These are phyloP conservation scores for Colletotrichum sp. DNA, from an alignment of 2,329 filamentous ascomycete genomes.

Conservation along the genomic window DNA sequence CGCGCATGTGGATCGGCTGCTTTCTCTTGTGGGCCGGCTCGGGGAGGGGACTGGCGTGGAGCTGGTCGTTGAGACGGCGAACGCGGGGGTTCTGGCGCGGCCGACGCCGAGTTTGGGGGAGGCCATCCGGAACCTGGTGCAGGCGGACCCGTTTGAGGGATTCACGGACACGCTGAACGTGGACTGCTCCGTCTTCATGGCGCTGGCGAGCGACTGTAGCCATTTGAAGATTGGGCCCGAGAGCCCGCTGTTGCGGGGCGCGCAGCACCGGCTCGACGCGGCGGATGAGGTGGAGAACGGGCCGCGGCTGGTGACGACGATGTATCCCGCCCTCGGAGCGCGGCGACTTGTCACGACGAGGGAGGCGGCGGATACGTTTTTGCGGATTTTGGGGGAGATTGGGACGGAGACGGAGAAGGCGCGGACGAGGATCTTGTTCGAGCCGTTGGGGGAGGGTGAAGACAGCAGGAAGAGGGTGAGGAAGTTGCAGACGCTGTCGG, in stretches of 20 bases:
- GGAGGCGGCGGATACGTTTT: conserved; percentile 44
- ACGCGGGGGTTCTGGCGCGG: conserved; percentile 24
- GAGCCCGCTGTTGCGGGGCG: conserved; percentile 31
- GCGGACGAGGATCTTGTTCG: conserved; percentile 36
- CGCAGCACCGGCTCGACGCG: conserved; percentile 38
- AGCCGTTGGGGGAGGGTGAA: conserved; percentile 7
- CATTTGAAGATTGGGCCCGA: conserved; percentile 35
- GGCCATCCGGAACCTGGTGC: conserved; percentile 34
- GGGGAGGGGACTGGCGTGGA: conserved; percentile 31
- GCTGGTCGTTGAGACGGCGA: conserved; percentile 33
- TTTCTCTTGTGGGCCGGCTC: conserved; percentile 32
- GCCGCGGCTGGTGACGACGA: conserved; percentile 19
- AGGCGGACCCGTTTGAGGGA: conserved; percentile 31
- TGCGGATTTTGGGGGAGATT: conserved; percentile 36
- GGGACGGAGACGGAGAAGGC: conserved; percentile 41
- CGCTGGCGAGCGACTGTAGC: conserved; percentile 45
- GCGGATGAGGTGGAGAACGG: conserved; percentile 29
- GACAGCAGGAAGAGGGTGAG: conserved; percentile 17
- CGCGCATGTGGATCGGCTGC: conserved; percentile 33
- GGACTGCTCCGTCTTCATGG: conserved; percentile 46
- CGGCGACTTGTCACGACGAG: conserved; percentile 40
- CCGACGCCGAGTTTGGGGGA: conserved; percentile 27
- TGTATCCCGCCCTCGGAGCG: conserved; percentile 39
- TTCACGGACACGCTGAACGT: conserved; percentile 43
- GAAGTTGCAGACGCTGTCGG: conserved; percentile 37